Evolutionary conservation across 495 filamentous ascomycete species (phyloP).

Genomic region (Annulohypoxylon nitens): DNA sequence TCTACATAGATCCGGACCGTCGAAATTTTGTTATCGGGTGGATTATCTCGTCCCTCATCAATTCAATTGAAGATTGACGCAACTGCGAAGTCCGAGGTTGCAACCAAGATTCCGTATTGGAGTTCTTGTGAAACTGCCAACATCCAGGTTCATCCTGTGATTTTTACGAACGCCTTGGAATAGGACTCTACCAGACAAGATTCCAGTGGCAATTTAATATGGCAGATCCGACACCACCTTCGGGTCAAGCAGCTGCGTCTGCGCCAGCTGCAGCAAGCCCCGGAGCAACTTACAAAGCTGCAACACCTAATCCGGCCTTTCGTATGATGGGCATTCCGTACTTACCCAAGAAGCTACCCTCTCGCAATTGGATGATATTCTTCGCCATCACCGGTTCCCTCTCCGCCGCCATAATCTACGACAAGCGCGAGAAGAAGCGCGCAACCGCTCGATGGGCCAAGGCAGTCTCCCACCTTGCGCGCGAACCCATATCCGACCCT

Average conservation of each 20-base stretch:
- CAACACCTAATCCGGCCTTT: constrained; percentile 74
- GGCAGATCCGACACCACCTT: constrained; percentile 39
- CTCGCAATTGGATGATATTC: constrained; percentile 98
- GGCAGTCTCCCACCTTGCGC: constrained; percentile 86
- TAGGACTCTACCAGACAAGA: neutral
- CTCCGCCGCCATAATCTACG: constrained; percentile 83
- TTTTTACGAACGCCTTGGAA: neutral
- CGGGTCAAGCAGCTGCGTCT: constrained; percentile 25
- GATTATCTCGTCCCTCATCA: constrained; percentile 21
- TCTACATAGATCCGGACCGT: constrained; percentile 45
- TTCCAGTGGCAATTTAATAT: constrained; percentile 23
- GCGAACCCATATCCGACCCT: constrained; percentile 76
- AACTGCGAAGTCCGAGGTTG: constrained; percentile 1
- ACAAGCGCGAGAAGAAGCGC: constrained; percentile 87
- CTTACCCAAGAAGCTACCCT: constrained; percentile 86
- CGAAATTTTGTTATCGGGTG: constrained; percentile 41
- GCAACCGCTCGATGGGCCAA: constrained; percentile 87
- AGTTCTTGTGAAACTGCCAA: neutral
- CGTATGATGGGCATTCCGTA: constrained; percentile 86
- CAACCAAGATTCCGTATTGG: constrained; percentile 15
- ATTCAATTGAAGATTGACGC: constrained; percentile 15
- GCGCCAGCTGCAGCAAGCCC: constrained; percentile 43
- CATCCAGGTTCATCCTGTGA: constrained; percentile 1
- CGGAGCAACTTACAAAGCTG: constrained; percentile 58
- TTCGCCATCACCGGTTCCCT: constrained; percentile 81